Evolutionary conservation across 495 filamentous ascomycete genomes (phyloP).

Genomic region (Terfezia claveryi): DNA sequence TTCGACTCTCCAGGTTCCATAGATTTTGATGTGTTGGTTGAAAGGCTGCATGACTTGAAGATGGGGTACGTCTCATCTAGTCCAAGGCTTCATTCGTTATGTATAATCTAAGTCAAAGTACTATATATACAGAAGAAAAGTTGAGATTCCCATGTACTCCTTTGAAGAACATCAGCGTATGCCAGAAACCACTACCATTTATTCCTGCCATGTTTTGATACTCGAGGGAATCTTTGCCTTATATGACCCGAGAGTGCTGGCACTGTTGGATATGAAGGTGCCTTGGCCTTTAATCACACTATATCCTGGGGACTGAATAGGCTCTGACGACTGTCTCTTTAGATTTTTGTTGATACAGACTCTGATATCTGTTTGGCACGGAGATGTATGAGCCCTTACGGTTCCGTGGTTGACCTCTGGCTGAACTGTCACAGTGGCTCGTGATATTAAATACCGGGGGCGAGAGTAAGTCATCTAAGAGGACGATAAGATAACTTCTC

Average conservation of each 20-base stretch:
- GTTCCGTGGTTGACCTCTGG: neutral
- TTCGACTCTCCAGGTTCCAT: conserved; percentile 89
- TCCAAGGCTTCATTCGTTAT: neutral
- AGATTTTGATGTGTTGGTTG: conserved; percentile 75
- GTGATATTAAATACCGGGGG: conserved; percentile 18
- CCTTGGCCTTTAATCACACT: neutral
- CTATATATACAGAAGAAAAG: conserved; percentile 44
- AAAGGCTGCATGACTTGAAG: conserved; percentile 65
- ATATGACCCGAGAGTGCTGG: conserved; percentile 66
- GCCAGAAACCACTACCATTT: conserved; percentile 59
- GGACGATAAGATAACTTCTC: too few relatives aligned
- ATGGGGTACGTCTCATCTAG: conserved; percentile 43
- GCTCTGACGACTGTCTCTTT: conserved; percentile 2
- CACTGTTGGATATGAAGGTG: conserved; percentile 81
- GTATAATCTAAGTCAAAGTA: conserved; percentile 2
- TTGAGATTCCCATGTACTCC: conserved; percentile 84
- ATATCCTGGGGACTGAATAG: neutral
- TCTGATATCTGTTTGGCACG: conserved; percentile 81
- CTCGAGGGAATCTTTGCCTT: conserved; percentile 90
- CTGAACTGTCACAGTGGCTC: conserved; percentile 11
- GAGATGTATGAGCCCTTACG: conserved; percentile 41
- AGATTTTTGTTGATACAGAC: conserved; percentile 93
- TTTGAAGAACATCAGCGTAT: conserved; percentile 78
- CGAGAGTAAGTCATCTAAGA: conserved; percentile 11
- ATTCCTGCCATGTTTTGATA: conserved; percentile 88